Conservation (phyloP, 2,329 filamentous ascomycete species). For the Dactylellina parvicollis region DNA sequence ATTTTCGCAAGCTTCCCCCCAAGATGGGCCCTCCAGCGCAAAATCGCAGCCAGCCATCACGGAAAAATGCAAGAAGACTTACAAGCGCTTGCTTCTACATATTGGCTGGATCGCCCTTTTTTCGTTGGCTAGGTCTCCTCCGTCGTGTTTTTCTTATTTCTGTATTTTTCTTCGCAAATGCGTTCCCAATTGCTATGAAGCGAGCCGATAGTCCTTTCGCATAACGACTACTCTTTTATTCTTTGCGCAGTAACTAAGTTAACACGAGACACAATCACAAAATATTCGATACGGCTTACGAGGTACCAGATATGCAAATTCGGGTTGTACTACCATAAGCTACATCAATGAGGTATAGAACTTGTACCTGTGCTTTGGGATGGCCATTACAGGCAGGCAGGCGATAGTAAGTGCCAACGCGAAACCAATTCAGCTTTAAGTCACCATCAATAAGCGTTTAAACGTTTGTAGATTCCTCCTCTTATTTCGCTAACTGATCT, state of each 20-base stretch:
- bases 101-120: slow-evolving; percentile 1
- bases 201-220: too few species aligned
- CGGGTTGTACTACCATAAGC: not conserved
- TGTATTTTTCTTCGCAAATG: too few species aligned
- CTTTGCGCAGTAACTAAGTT: not conserved
- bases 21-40: slow-evolving; percentile 9
- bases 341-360: slow-evolving; percentile 33
- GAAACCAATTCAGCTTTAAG: not conserved
- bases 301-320: not conserved
- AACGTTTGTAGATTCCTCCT: not conserved
- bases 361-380: slow-evolving; percentile 30
- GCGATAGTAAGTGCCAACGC: slow-evolving; percentile 29
- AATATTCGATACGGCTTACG: not conserved
- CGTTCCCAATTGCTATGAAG: too few species aligned
- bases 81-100: slow-evolving; percentile 16
- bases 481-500: not conserved
- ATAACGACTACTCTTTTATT: too few species aligned
- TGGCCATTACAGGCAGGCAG: slow-evolving; percentile 50
- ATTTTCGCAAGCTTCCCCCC: slow-evolving; percentile 2
- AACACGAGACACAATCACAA: not conserved
- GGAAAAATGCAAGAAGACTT: not conserved
- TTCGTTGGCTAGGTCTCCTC: too few species aligned
- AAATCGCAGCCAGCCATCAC: slow-evolving; percentile 29
- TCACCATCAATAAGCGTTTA: too few species aligned
- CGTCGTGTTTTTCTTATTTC: too few species aligned